phyloP scores from a whole-genome alignment of 2,329 filamentous ascomycete genomes.

The Ambrosiella beaveri region DNA sequence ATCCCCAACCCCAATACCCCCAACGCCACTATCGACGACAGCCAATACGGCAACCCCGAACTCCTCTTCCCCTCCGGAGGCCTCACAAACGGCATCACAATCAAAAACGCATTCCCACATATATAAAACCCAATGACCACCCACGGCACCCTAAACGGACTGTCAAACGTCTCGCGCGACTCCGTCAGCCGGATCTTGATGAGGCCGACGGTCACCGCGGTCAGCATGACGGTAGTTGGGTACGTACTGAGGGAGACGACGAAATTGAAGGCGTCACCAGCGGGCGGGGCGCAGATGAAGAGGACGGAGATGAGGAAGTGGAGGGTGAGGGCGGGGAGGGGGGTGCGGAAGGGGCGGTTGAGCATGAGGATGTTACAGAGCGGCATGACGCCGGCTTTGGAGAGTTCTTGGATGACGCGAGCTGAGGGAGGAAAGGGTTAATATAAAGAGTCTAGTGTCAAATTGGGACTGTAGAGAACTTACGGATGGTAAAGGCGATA shows the following conservation, averaged over 20 bases:
- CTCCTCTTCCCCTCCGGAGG: slow-evolving; percentile 30
- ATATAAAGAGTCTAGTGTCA: background rate
- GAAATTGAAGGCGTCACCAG: slow-evolving; percentile 53
- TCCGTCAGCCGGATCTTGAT: slow-evolving; percentile 35
- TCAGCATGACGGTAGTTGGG: slow-evolving; percentile 36
- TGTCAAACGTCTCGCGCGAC: slow-evolving; percentile 33
- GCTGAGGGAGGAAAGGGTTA: slow-evolving; percentile 25
- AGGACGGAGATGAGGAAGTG: slow-evolving; percentile 51
- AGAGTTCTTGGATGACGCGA: slow-evolving; percentile 46
- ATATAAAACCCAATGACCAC: slow-evolving; percentile 32
- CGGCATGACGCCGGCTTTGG: slow-evolving; percentile 50
- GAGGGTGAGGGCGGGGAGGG: slow-evolving; percentile 32
- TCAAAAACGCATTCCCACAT: slow-evolving; percentile 33
- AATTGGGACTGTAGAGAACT: background rate
- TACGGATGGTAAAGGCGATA: slow-evolving; percentile 29
- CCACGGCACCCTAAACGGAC: slow-evolving; percentile 33
- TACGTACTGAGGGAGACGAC: slow-evolving; percentile 40
- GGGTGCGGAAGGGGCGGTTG: slow-evolving; percentile 49
- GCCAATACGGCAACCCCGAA: slow-evolving; percentile 37
- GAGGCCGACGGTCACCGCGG: slow-evolving; percentile 31
- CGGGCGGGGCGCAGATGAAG: slow-evolving; percentile 47
- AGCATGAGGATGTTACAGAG: slow-evolving; percentile 51
- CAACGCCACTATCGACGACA: slow-evolving; percentile 37
- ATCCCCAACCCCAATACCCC: slow-evolving; percentile 32
- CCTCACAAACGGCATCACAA: slow-evolving; percentile 37